phyloP scores from a whole-genome alignment of 257 asterid genomes.

The Solanum pinnatisectum region DNA sequence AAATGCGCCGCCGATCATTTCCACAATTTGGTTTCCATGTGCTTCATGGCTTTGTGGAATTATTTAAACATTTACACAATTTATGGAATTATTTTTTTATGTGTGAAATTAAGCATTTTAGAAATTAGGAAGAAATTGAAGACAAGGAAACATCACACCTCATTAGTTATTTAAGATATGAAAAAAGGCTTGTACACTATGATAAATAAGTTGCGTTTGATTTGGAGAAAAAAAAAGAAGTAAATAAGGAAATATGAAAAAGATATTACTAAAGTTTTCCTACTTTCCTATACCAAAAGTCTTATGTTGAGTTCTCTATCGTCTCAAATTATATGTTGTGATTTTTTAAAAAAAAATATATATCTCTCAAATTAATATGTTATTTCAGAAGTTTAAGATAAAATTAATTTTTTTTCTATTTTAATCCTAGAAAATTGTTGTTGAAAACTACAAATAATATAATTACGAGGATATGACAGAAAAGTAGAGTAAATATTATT shows the following conservation, averaged over 20 bases:
- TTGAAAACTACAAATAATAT: not conserved
- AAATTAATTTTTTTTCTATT: not conserved
- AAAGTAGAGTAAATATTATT: not conserved
- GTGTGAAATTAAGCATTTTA: not conserved
- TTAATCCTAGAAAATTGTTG: not conserved
- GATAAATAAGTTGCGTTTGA: not conserved
- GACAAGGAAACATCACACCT: not conserved
- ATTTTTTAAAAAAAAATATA: not conserved
- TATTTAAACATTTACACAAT: not conserved
- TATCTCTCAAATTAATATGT: not conserved
- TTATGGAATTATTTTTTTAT: not conserved
- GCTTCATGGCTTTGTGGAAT: not conserved
- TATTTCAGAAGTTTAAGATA: not conserved
- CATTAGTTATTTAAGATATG: not conserved
- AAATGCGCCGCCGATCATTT: slow-evolving; percentile 1
- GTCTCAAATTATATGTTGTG: not conserved
- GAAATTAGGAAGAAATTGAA: not conserved
- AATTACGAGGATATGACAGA: not conserved
- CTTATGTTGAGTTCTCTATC: not conserved
- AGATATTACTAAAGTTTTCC: not conserved
- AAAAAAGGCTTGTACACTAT: not conserved
- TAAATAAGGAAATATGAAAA: not conserved
- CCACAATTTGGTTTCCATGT: slow-evolving; percentile 2
- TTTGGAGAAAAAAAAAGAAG: not conserved
- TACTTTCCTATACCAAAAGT: not conserved